A percentile compares a stretch with the other conserved stretches of the same genome.
These are phyloP conservation scores for Cladorrhinum sp. DNA, from an alignment of 2,329 filamentous ascomycete species.

Conservation along the genomic window DNA sequence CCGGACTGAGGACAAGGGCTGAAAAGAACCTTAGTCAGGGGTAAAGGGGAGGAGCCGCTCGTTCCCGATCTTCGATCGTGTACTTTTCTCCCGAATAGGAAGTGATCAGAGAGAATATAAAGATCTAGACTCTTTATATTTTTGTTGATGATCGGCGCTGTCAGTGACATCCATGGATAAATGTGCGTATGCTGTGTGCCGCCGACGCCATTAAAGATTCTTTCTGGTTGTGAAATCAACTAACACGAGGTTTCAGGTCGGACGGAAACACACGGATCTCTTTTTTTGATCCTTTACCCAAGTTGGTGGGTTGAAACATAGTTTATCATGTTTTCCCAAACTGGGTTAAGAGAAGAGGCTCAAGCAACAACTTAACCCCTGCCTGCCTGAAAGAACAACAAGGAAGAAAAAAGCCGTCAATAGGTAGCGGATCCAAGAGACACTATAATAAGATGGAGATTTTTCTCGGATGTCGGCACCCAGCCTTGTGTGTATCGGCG, in stretches of 20 bases:
- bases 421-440: neutral
- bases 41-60: no score
- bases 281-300: neutral
- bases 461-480: neutral
- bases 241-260: conserved; percentile 4
- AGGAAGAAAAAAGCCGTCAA: neutral
- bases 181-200: no score
- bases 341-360: neutral
- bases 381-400: neutral
- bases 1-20: no score
- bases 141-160: neutral
- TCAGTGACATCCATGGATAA: no score
- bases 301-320: conserved; percentile 7
- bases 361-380: neutral
- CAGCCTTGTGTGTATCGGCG: neutral
- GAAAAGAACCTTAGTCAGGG: no score
- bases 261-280: neutral
- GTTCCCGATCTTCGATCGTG: neutral
- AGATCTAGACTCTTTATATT: neutral
- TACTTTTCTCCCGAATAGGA: neutral
- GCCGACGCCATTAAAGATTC: neutral
- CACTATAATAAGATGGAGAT: neutral
- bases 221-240: neutral
- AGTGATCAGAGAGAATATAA: no score
- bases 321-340: neutral